phyloP scores from a whole-genome alignment of 495 filamentous ascomycete genomes.

The Penicillium canariense region DNA sequence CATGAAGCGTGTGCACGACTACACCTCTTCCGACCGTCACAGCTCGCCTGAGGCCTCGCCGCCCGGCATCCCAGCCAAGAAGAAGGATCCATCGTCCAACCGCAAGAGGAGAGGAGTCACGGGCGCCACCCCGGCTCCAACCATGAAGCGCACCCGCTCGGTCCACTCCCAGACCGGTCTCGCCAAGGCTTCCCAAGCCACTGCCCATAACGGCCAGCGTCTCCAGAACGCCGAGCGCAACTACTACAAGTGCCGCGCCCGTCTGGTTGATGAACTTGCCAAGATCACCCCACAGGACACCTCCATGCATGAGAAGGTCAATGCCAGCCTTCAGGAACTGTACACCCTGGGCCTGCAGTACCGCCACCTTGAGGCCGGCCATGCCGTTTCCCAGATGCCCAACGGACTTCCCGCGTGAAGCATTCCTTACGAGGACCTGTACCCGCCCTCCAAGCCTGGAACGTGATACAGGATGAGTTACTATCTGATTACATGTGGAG shows the following conservation, averaged over 20 bases:
- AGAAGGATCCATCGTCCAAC: slow-evolving; percentile 37
- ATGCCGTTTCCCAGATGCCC: slow-evolving; percentile 36
- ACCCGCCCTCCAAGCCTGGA: neutral
- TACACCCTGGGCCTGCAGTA: slow-evolving; percentile 46
- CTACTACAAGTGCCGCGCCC: slow-evolving; percentile 44
- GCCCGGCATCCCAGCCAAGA: slow-evolving; percentile 29
- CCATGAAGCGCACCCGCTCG: slow-evolving; percentile 49
- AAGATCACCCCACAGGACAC: slow-evolving; percentile 44
- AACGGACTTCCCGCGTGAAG: slow-evolving; percentile 40
- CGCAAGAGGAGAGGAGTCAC: slow-evolving; percentile 43
- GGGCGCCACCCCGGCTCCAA: slow-evolving; percentile 36
- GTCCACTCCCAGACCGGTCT: slow-evolving; percentile 39
- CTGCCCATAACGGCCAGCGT: slow-evolving; percentile 42
- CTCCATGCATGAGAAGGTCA: slow-evolving; percentile 47
- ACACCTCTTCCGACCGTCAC: slow-evolving; percentile 50
- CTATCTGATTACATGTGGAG: slow-evolving; percentile 2
- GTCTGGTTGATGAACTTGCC: slow-evolving; percentile 41
- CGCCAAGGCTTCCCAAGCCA: slow-evolving; percentile 34
- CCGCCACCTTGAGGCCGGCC: slow-evolving; percentile 47
- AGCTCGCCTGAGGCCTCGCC: slow-evolving; percentile 47
- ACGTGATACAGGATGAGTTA: slow-evolving; percentile 2
- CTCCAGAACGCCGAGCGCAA: slow-evolving; percentile 46
- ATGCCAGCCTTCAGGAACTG: slow-evolving; percentile 48
- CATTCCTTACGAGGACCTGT: slow-evolving; percentile 1
- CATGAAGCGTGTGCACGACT: slow-evolving; percentile 90